Conservation (phyloP, 179 eudicot genomes). For the Amaranthus tricolor region DNA sequence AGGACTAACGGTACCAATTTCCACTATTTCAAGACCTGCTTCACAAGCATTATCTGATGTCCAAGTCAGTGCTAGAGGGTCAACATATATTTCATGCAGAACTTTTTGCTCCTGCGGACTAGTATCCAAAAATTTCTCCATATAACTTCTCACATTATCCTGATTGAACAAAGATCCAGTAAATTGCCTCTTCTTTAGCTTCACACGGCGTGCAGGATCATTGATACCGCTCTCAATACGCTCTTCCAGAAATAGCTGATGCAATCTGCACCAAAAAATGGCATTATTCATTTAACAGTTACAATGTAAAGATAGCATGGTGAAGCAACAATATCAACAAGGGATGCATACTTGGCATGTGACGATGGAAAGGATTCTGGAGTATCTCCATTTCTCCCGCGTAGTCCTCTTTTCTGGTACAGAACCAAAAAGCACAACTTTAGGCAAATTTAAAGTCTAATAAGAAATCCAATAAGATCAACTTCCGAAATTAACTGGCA, state of each 20-base stretch:
- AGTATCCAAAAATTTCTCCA: conserved; percentile 69
- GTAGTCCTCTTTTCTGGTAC: conserved; percentile 79
- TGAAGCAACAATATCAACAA: conserved; percentile 6
- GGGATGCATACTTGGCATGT: conserved; percentile 74
- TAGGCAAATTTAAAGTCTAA: background rate
- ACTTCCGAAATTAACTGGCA: background rate
- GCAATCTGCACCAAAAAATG: conserved; percentile 57
- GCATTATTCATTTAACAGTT: conserved; percentile 19
- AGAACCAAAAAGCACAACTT: conserved; percentile 13
- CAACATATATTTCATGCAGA: conserved; percentile 48
- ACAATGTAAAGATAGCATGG: background rate
- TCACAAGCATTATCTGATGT: conserved; percentile 34
- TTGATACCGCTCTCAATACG: conserved; percentile 60
- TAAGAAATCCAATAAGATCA: background rate
- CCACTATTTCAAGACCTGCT: conserved; percentile 49
- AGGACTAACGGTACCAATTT: conserved; percentile 46
- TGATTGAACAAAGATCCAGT: conserved; percentile 63
- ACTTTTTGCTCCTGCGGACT: conserved; percentile 55
- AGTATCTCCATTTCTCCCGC: conserved; percentile 77
- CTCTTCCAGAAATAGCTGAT: conserved; percentile 89
- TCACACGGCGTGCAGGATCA: conserved; percentile 73
- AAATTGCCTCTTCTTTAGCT: conserved; percentile 75
- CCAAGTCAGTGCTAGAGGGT: conserved; percentile 44
- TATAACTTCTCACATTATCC: conserved; percentile 63
- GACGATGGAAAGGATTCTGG: conserved; percentile 64